Evolutionary conservation across 1,139 yeast species (phyloP), one percentile per base, ranked within the genome.

Genomic region (Geotrichum candidum): DNA sequence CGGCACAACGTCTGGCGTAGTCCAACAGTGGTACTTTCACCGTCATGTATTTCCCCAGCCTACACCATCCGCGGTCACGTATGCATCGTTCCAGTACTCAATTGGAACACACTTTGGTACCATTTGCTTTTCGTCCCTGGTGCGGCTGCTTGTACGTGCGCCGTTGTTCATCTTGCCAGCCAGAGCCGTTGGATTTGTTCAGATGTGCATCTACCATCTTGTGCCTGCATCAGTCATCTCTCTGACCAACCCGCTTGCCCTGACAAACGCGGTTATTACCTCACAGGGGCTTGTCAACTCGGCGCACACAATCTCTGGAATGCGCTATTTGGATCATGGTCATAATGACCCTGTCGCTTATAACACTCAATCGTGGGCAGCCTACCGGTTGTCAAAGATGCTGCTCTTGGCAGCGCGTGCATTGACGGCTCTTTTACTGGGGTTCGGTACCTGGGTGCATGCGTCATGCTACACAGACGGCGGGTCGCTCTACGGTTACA

Each of bases 391-490:
- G 33, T 69, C 80, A 46, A 77, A 77, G 67, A 61, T 77, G 65
- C 64, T 77, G 10, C 71, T 78, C 25, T 67, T 72, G 13, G 74
- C 80, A 0, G 77, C 78, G 1, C 72, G 80, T 1, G 70, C 72
- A 10, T 65, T 76, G 51, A 74, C 77, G 22, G 73, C 79, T 1
- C 65, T 77, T 15, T 67, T 68, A 9, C 68, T 78, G 54, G 80
- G 77, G 0, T 70, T 75, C 46, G 71, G 73, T 3, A 77, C 78
- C 22, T 78, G 81, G 81, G 71, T 74, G 3, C 77, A 75, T 46
- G 77, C 78, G 0, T 78, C 78, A 41, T 65, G 68, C 35, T 63
- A 69, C 46, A 69, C 69, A 23, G 69, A 72, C 53, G 69, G 69
- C 29, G 73, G 75, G 27, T 70, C 77, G 51, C 68, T 75, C 9